Conservation (phyloP, 2,329 filamentous ascomycete genomes). For the Fusarium sp. region DNA sequence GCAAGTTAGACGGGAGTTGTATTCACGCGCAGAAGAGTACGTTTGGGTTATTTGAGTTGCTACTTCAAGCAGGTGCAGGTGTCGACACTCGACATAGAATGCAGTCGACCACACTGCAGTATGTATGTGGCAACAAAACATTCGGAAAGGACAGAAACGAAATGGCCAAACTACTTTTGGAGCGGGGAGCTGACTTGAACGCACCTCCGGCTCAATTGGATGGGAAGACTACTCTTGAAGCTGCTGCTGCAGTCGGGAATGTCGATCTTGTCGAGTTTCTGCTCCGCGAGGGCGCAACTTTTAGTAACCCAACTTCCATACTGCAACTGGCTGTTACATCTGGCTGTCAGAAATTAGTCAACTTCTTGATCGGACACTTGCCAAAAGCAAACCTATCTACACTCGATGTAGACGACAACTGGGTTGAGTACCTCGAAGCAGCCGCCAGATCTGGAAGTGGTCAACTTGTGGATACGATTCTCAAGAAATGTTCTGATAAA, state of each 20-base stretch:
- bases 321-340: not conserved
- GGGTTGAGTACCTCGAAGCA: not conserved
- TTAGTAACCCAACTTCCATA: not conserved
- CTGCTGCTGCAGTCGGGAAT: not conserved
- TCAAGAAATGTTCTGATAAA: not conserved
- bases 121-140: fast-evolving
- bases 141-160: fast-evolving
- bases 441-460: fast-evolving
- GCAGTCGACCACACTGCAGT: not conserved
- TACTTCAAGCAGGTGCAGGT: not conserved
- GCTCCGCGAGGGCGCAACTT: not conserved
- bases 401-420: not conserved
- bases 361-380: not conserved
- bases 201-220: not conserved
- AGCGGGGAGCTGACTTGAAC: not conserved
- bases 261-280: not conserved
- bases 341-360: not conserved
- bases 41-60: not conserved
- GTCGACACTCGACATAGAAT: fast-evolving
- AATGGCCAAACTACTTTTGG: not conserved
- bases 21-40: too few species aligned
- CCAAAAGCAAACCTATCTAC: not conserved
- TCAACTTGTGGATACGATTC: not conserved
- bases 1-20: too few species aligned
- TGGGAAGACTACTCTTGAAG: not conserved